Base-by-base conservation (phyloP, 106 monocot species). In the Acorus calamus region DNA sequence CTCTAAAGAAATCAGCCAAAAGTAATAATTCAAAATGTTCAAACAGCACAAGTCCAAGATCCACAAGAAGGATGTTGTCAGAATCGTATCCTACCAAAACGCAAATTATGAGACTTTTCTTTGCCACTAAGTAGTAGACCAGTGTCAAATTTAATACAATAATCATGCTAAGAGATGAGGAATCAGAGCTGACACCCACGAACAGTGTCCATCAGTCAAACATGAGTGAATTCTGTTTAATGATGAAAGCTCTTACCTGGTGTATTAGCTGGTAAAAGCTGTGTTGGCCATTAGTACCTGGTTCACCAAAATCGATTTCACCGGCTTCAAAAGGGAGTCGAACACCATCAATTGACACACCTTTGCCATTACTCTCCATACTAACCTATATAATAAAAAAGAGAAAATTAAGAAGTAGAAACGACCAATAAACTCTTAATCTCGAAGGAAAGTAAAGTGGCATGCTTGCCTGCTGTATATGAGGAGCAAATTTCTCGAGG, bases 351-450 rank as follows among this genome's bases (percentile, higher is more conserved):
- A 96, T 96, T n/a, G 94, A 96, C 7, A 96, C 94, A 70, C 90
- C 87, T 68, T 96, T 96, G 60, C 94, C 94, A 83, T 96, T 96
- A 79, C 94, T 96, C 66, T 96, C 94, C 94, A 96, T 96, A 78
- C 94, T 96, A 64, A 94, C 79, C 94, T 94, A 57, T 42, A 61
- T 14, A 4, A 69, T 49, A 59, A 49, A 66, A 76, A 45, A 56
- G 47, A 55, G 59, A 4, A 65, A 46, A 49, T 44, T 11, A 68
- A 69, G 42, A 12, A 45, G 10, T 14, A 65, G 47, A 73, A 46
- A 53, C 44, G 62, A 43, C 5, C 54, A 57, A 57, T 62, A 5
- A 44, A 67, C 65, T 9, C 46, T 13, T 54, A 53, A 41, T 11
- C 44, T 47, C n/a, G 11, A 13, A 52, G 4, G 11, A 47, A 44